Conservation (phyloP, 441 rosid species). For the Pelargonium fulgidum region DNA sequence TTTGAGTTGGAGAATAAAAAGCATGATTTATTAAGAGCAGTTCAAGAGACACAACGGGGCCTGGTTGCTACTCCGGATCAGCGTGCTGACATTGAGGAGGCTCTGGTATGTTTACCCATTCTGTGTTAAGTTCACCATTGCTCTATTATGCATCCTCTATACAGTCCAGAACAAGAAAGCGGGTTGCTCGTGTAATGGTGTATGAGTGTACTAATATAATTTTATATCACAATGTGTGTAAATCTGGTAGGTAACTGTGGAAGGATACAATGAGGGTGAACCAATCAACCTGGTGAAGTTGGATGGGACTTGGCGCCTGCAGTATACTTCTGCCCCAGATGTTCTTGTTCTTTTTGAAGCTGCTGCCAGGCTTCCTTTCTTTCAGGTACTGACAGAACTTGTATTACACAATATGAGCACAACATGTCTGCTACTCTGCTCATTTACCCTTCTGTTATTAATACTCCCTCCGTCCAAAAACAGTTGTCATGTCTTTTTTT, state of each 20-base stretch:
- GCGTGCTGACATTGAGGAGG: slow-evolving; percentile 70
- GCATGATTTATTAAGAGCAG: slow-evolving; percentile 50
- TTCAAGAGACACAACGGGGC: slow-evolving; percentile 73
- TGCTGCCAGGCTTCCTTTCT: slow-evolving; percentile 76
- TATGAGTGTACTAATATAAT: not conserved
- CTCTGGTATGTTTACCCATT: slow-evolving; percentile 45
- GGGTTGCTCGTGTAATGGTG: not conserved
- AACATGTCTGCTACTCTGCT: not conserved
- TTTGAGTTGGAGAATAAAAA: slow-evolving; percentile 62
- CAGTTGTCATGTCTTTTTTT: no score
- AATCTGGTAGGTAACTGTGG: slow-evolving; percentile 56
- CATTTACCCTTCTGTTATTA: not conserved
- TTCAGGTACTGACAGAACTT: slow-evolving; percentile 42
- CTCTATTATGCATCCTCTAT: not conserved
- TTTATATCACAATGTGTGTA: not conserved
- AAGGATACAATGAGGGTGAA: slow-evolving; percentile 55
- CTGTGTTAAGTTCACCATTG: not conserved
- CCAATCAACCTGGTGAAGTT: slow-evolving; percentile 53
- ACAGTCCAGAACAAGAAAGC: not conserved
- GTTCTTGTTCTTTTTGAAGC: slow-evolving; percentile 78
- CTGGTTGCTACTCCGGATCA: slow-evolving; percentile 57
- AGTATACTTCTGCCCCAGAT: slow-evolving; percentile 88
- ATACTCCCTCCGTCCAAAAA: not conserved
- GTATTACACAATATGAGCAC: not conserved
- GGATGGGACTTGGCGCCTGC: slow-evolving; percentile 95